Percentiles rank a stretch among this genome's conserved stretches.
These are phyloP conservation scores for Curvularia sp. DNA, from an alignment of 2,329 filamentous ascomycete species.

Conservation along the genomic window DNA sequence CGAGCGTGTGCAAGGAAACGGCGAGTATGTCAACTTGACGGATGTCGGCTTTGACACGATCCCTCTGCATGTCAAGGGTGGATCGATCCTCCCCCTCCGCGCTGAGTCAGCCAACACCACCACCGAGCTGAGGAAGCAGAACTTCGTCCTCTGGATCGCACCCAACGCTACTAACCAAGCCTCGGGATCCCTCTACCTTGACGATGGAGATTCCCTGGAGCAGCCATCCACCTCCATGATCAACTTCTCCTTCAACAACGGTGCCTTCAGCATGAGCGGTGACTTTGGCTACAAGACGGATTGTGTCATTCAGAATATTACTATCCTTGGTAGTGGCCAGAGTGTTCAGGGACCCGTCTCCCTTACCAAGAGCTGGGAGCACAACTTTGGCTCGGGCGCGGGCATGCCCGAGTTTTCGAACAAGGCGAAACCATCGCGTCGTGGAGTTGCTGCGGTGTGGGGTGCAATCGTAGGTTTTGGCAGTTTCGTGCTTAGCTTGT, in stretches of 20 bases:
- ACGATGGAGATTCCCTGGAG: constrained; percentile 74
- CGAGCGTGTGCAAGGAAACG: constrained; percentile 57
- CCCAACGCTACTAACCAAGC: constrained; percentile 69
- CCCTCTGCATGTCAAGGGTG: constrained; percentile 70
- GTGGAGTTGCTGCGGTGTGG: not conserved
- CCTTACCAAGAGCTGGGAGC: constrained; percentile 25
- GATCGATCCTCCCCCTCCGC: constrained; percentile 68
- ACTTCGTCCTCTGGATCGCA: constrained; percentile 76
- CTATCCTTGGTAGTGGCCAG: constrained; percentile 54
- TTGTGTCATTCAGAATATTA: constrained; percentile 37
- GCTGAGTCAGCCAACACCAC: constrained; percentile 65
- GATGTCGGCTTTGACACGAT: constrained; percentile 62
- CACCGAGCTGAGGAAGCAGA: constrained; percentile 67
- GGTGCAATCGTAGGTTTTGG: not conserved
- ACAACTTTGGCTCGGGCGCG: constrained; percentile 4
- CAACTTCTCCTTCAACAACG: constrained; percentile 65
- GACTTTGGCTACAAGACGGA: constrained; percentile 60
- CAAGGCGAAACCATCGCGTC: not conserved
- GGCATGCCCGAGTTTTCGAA: constrained; percentile 4
- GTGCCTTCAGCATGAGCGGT: constrained; percentile 61
- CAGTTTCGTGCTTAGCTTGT: constrained; percentile 6
- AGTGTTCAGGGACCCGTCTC: constrained; percentile 59
- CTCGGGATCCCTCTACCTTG: constrained; percentile 72
- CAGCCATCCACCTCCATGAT: constrained; percentile 65
- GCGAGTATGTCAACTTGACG: constrained; percentile 54